Conservation (phyloP, 768 basidiomycete genomes). For the Panaeolus cyanescens region DNA sequence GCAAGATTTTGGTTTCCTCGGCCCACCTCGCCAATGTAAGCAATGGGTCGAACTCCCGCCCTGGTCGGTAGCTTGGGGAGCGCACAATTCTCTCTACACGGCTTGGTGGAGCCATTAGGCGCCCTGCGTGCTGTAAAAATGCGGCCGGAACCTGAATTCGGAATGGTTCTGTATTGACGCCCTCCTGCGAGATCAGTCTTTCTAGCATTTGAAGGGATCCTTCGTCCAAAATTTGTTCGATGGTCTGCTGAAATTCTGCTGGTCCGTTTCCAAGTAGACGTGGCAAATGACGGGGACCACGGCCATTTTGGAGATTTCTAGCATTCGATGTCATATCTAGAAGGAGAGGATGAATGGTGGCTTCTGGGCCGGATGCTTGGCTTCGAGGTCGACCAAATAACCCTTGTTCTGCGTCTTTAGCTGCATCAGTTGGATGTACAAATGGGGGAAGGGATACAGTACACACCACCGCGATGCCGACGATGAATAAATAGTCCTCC, state of each 20-base stretch:
- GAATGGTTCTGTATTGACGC: constrained; percentile 63
- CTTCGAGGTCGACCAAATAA: constrained; percentile 66
- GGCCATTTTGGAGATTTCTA: constrained; percentile 47
- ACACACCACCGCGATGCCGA: constrained; percentile 52
- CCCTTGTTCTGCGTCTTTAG: neutral
- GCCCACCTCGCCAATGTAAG: constrained; percentile 86
- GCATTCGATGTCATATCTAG: constrained; percentile 57
- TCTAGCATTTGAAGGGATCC: constrained; percentile 85
- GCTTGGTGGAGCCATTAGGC: constrained; percentile 55
- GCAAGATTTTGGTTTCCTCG: constrained; percentile 83
- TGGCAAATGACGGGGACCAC: constrained; percentile 56
- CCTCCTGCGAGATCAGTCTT: constrained; percentile 69
- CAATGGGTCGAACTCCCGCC: constrained; percentile 74
- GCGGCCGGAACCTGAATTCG: constrained; percentile 75
- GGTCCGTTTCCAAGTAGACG: constrained; percentile 53
- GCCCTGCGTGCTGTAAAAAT: constrained; percentile 61
- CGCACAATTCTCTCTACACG: constrained; percentile 61
- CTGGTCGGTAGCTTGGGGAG: constrained; percentile 41
- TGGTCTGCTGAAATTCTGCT: constrained; percentile 68
- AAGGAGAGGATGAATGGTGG: constrained; percentile 82
- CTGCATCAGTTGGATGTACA: neutral
- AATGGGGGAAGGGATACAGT: neutral
- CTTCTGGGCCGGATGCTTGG: constrained; percentile 53
- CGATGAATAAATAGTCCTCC: constrained; percentile 54
- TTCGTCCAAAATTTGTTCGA: constrained; percentile 81